These are phyloP conservation scores for Globisporangium heterothallicum DNA, from an alignment of 352 stramenopile genomes.

Conservation along the genomic window DNA sequence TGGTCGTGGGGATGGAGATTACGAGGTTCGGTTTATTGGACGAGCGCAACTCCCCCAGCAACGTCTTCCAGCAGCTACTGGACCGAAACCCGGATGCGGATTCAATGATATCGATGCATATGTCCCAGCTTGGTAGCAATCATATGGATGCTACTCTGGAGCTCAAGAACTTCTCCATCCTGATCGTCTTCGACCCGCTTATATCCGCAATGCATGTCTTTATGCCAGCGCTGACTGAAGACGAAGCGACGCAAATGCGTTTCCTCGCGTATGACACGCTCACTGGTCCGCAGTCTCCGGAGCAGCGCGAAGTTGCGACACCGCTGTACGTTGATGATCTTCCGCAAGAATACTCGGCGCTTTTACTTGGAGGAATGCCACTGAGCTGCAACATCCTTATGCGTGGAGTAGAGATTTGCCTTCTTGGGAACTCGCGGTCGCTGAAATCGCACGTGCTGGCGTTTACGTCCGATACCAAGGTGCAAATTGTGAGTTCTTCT, in stretches of 20 bases:
- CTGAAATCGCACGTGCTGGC: constrained; percentile 73
- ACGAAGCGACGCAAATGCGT: constrained; percentile 67
- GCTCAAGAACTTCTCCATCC: constrained; percentile 57
- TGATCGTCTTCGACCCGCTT: constrained; percentile 77
- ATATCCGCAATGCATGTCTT: constrained; percentile 48
- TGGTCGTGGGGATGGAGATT: constrained; percentile 45
- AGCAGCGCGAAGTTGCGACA: constrained; percentile 38
- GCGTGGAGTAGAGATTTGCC: constrained; percentile 62
- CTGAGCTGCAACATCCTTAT: constrained; percentile 49
- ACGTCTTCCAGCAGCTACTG: constrained; percentile 72
- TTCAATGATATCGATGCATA: constrained; percentile 43
- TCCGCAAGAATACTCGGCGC: constrained; percentile 59
- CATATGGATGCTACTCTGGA: constrained; percentile 51
- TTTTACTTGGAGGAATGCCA: constrained; percentile 52
- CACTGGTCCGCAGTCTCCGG: constrained; percentile 38
- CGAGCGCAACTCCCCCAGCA: constrained; percentile 49
- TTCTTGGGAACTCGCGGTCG: constrained; percentile 68
- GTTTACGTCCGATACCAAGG: constrained; percentile 70
- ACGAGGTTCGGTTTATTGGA: constrained; percentile 67
- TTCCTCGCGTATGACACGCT: constrained; percentile 56
- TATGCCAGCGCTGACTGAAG: constrained; percentile 53
- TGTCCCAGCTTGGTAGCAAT: constrained; percentile 42
- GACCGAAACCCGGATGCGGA: constrained; percentile 64
- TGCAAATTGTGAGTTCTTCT: constrained; percentile 54
- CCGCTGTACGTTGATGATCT: constrained; percentile 56